A percentile compares a stretch with the other conserved stretches of the same genome.
Conservation (phyloP, 108 stramenopile genomes). For the Pseudonitzschia pungens region DNA sequence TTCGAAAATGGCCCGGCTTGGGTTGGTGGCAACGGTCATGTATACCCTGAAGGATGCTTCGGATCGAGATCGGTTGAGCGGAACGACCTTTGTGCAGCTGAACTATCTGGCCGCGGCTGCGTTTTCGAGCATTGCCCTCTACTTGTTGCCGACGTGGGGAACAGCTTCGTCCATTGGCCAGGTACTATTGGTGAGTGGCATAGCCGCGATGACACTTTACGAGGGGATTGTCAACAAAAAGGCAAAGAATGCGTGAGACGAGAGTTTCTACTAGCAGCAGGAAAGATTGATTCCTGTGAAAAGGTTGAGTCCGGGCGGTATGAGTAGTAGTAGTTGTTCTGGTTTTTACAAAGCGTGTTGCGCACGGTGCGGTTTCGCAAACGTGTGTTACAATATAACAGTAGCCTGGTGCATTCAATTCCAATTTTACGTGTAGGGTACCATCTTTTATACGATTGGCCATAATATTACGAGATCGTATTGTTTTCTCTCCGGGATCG, state of each 20-base stretch:
- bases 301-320: neutral
- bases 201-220: slow-evolving; percentile 2
- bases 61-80: slow-evolving; percentile 59
- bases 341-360: no score
- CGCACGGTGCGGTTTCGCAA: neutral
- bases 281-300: no score
- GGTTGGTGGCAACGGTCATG: slow-evolving; percentile 43
- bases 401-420: no score
- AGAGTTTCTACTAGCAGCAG: no score
- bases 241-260: neutral
- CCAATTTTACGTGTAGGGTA: no score
- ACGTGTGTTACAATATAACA: no score
- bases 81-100: slow-evolving; percentile 68
- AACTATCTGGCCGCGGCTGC: slow-evolving; percentile 41
- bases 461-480: no score
- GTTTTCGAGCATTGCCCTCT: slow-evolving; percentile 7
- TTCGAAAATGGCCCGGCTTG: slow-evolving; percentile 44
- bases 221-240: neutral
- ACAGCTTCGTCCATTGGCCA: neutral
- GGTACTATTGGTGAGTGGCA: neutral
- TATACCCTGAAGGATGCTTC: slow-evolving; percentile 70
- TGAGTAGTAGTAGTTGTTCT: no score
- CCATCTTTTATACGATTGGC: no score
- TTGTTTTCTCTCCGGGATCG: no score
- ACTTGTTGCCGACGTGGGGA: slow-evolving; percentile 9